Evolutionary conservation across 768 basidiomycete species (phyloP).

Genomic region (Kwoniella sp.): DNA sequence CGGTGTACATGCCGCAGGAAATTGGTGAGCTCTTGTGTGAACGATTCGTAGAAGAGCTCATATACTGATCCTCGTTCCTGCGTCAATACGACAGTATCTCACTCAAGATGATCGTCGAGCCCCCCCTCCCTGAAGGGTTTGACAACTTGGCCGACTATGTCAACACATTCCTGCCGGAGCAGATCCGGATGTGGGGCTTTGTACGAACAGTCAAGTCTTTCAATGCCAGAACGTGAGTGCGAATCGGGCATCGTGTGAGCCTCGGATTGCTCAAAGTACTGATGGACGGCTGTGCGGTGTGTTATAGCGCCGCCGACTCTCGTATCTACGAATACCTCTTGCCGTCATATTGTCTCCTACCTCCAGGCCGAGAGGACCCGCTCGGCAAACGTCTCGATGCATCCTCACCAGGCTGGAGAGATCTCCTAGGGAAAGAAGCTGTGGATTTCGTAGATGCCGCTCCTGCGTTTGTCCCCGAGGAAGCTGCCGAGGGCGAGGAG

Average conservation of each 20-base stretch:
- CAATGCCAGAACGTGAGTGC: constrained; percentile 56
- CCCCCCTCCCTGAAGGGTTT: constrained; percentile 63
- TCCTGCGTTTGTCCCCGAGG: constrained; percentile 12
- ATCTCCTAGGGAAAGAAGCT: constrained; percentile 55
- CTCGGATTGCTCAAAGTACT: background rate
- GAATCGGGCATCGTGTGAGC: too few species aligned
- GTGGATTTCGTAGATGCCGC: constrained; percentile 59
- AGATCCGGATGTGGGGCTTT: constrained; percentile 90
- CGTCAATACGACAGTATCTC: constrained; percentile 44
- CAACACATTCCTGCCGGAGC: constrained; percentile 84
- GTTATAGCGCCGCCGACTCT: constrained; percentile 78
- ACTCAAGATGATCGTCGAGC: constrained; percentile 78
- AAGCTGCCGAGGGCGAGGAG: constrained; percentile 49
- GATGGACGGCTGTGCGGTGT: background rate
- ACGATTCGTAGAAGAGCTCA: too few species aligned
- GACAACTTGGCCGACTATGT: constrained; percentile 64
- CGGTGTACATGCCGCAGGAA: constrained; percentile 95
- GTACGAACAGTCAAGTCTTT: constrained; percentile 61
- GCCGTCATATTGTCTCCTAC: constrained; percentile 87
- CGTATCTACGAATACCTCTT: constrained; percentile 97
- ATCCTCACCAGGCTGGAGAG: constrained; percentile 69
- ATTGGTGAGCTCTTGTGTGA: constrained; percentile 66
- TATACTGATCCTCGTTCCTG: background rate
- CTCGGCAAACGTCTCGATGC: constrained; percentile 56
- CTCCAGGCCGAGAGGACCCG: constrained; percentile 76